Evolutionary conservation across 495 filamentous ascomycete species (phyloP).

Genomic region (Neohortaea acidophila): DNA sequence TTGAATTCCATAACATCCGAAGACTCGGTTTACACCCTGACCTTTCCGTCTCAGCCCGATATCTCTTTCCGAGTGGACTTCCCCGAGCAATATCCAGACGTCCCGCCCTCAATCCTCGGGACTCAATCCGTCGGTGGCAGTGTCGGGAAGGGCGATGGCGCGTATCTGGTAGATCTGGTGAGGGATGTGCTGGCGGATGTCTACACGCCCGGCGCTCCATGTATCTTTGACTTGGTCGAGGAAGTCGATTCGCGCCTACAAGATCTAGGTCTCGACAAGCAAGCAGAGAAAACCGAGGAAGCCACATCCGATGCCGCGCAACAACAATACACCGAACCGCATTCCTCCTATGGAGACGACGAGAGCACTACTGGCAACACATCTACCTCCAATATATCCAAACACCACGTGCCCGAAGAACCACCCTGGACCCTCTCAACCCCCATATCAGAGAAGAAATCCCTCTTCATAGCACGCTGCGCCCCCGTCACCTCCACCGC

Average conservation of each 20-base stretch:
- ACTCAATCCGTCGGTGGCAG: constrained; percentile 41
- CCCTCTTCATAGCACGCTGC: constrained; percentile 68
- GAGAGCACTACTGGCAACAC: no score
- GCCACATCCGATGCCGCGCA: no score
- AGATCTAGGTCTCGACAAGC: constrained; percentile 22
- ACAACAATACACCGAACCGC: no score
- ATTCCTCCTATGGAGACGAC: no score
- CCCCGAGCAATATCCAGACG: constrained; percentile 53
- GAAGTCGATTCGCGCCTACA: constrained; percentile 37
- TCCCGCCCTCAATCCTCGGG: constrained; percentile 53
- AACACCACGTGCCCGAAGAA: constrained; percentile 10
- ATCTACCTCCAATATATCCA: no score
- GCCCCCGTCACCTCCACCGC: constrained; percentile 48
- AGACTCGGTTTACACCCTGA: constrained; percentile 25
- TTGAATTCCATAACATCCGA: constrained; percentile 30
- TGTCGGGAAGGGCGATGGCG: constrained; percentile 48
- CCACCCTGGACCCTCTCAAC: constrained; percentile 35
- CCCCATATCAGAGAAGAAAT: constrained; percentile 65
- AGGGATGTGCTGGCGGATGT: constrained; percentile 47
- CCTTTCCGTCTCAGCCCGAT: constrained; percentile 32
- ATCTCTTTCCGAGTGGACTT: constrained; percentile 39
- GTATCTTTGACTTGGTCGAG: constrained; percentile 76
- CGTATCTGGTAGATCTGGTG: constrained; percentile 48
- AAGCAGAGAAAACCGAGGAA: constrained; percentile 7
- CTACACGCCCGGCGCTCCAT: constrained; percentile 61